Conservation (phyloP, 2,329 filamentous ascomycete species). For the Aspergillus luchuensis region DNA sequence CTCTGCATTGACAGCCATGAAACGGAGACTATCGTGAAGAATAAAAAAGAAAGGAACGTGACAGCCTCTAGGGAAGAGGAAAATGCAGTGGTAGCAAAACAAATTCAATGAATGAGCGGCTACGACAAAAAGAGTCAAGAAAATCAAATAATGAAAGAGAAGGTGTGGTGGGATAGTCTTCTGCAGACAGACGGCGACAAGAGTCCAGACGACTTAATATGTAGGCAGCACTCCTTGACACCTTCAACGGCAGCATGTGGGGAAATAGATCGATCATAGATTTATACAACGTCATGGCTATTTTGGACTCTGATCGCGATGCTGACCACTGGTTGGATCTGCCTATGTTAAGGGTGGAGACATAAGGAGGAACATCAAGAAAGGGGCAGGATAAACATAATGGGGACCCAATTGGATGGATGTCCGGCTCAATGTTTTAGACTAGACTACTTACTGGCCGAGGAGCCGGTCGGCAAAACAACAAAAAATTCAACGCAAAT, state of each 20-base stretch:
- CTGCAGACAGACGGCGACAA: neutral
- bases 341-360: too few species aligned
- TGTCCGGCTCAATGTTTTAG: too few species aligned
- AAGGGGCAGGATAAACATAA: too few species aligned
- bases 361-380: too few species aligned
- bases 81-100: neutral
- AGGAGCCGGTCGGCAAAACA: too few species aligned
- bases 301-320: too few species aligned
- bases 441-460: too few species aligned
- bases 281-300: too few species aligned
- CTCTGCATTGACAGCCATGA: constrained; percentile 1
- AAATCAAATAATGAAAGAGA: neutral
- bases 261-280: too few species aligned
- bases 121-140: neutral
- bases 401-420: too few species aligned
- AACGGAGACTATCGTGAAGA: neutral
- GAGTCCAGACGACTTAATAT: neutral
- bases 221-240: neutral
- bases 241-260: neutral
- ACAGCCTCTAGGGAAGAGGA: neutral
- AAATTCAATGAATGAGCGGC: neutral
- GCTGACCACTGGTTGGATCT: too few species aligned
- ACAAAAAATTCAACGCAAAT: too few species aligned
- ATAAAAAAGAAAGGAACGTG: neutral
- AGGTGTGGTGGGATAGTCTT: neutral